Base-by-base conservation (phyloP, 768 basidiomycete genomes). In the Leucocoprinus birnbaumii region DNA sequence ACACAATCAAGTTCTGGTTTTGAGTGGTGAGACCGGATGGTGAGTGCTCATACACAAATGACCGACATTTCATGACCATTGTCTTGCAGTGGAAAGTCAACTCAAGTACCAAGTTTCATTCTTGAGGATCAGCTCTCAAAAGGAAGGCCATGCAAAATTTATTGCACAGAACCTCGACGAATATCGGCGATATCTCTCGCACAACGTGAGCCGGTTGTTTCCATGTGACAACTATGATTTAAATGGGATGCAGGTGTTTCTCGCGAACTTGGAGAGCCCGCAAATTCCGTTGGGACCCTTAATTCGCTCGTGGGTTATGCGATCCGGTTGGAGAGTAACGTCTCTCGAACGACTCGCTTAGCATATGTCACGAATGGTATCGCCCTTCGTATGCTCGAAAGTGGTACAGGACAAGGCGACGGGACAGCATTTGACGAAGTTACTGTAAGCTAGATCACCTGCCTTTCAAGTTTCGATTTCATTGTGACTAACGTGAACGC, bases 111-210 rank as follows among this genome's bases (percentile, higher is more conserved):
- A 3, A 80, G 88, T 0, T 98, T 94, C 71, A 88, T 98, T 59
- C 80, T 99, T 9, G 96, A 99, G 68, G 86, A 95, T 63, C 84
- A 89, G 51, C 80, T 98, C 19, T 81, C 86, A 3, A 80, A 78
- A 57, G 97, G 95, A 22, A 82, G 77, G 61, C 79, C 80, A 51
- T 96, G 93, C 76, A 96, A 88, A 68, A 89, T 99, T 62, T 93
- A 85, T 63, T 96, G 94, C 60, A 98, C 96, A 3, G 95, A 98
- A 65, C 96, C 96, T 4, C 83, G 96, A 42, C 84, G 96, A 40
- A 98, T 98, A 59, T 95, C 94, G 51, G 95, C 96, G 1, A 91
- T 98, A 48, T 98, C 96, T 0, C 80, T 98, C 6, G 96, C 96
- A 0, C 92, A 96, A 60, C 86, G 94, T 71, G 56, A 21, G 73